phyloP scores from a whole-genome alignment of 1,284 basidiomycete species.

The Fereydounia khargensis region DNA sequence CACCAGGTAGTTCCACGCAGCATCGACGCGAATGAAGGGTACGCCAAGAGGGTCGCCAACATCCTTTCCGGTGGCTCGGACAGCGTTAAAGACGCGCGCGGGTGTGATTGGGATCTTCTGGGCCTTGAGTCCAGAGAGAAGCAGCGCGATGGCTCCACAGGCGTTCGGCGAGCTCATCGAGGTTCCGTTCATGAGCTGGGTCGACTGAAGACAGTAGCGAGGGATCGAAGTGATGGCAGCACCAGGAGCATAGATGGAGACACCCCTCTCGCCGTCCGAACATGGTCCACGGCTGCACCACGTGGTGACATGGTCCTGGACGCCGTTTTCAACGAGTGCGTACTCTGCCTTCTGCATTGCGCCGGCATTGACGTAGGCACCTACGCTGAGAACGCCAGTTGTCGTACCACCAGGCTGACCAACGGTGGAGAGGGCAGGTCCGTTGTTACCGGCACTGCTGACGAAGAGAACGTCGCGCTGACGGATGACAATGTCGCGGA shows the following conservation, averaged over 20 bases:
- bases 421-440: slow-evolving; percentile 57
- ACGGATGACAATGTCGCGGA: slow-evolving; percentile 50
- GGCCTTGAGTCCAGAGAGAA: slow-evolving; percentile 54
- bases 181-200: slow-evolving; percentile 57
- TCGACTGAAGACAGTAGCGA: slow-evolving; percentile 54
- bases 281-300: slow-evolving; percentile 58
- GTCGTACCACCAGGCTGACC: slow-evolving; percentile 57
- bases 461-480: slow-evolving; percentile 53
- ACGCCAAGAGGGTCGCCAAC: slow-evolving; percentile 55
- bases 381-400: slow-evolving; percentile 53
- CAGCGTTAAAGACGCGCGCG: slow-evolving; percentile 53
- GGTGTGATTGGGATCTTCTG: slow-evolving; percentile 53
- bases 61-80: slow-evolving; percentile 53
- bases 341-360: slow-evolving; percentile 58
- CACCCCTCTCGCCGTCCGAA: slow-evolving; percentile 51
- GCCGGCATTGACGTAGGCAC: slow-evolving; percentile 56
- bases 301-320: slow-evolving; percentile 54
- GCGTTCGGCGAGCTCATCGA: slow-evolving; percentile 57
- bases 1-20: slow-evolving; percentile 55
- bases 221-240: slow-evolving; percentile 58
- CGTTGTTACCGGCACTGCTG: slow-evolving; percentile 53
- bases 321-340: slow-evolving; percentile 53
- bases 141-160: slow-evolving; percentile 52
- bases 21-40: slow-evolving; percentile 55
- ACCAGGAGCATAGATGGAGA: slow-evolving; percentile 57